Conservation (phyloP, 2,329 filamentous ascomycete genomes). For the Diaporthe humulicola region DNA sequence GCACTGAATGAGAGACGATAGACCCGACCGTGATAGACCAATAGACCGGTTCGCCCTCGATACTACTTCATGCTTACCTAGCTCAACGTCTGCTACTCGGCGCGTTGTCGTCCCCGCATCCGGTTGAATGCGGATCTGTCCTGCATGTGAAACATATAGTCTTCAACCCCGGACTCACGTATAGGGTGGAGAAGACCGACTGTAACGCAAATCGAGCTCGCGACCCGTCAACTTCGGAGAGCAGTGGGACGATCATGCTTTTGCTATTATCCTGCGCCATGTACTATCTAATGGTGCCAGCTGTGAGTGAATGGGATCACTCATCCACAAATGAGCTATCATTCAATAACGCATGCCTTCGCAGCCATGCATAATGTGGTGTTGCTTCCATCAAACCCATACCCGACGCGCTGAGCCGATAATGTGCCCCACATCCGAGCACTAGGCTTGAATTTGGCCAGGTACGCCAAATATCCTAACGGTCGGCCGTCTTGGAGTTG, state of each 20-base stretch:
- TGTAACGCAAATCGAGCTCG: background rate
- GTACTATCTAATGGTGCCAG: background rate
- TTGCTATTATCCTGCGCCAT: background rate
- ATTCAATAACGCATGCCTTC: too few relatives aligned
- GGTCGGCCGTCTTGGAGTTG: slow-evolving; percentile 4
- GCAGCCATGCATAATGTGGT: too few relatives aligned
- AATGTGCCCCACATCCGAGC: background rate
- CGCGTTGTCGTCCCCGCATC: background rate
- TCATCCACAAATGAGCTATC: background rate
- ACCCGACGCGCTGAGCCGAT: background rate
- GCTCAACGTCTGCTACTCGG: background rate
- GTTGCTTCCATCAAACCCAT: background rate
- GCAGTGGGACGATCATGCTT: background rate
- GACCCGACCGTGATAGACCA: slow-evolving; percentile 10
- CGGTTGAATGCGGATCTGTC: slow-evolving; percentile 3
- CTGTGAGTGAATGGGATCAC: background rate
- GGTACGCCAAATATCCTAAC: background rate
- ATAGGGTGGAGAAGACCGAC: background rate
- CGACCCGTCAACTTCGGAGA: background rate
- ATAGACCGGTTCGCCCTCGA: slow-evolving; percentile 26
- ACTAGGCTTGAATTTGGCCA: background rate
- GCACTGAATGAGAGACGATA: slow-evolving; percentile 25
- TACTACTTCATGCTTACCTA: background rate
- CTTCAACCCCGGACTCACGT: background rate
- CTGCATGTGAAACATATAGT: background rate